Evolutionary conservation across 2,329 filamentous ascomycete genomes (phyloP), one percentile per base, ranked within the genome.

Genomic region (Aspergillus aculeatus): DNA sequence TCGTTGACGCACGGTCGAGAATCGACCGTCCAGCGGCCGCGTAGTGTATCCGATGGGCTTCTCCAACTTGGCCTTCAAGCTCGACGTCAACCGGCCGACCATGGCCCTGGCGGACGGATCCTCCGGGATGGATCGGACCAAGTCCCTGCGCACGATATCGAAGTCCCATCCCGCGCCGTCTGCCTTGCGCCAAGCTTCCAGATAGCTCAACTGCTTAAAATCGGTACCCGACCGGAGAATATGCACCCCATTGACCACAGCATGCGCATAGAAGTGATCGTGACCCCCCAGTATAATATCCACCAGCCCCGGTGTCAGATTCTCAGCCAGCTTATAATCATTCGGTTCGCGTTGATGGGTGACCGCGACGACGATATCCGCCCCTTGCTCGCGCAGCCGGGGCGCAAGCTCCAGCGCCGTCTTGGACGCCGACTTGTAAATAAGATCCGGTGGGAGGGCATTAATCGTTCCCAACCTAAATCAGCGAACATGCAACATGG

Each of bases 311-410:
- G 85, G 83, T 0, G 90, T 80, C 1, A 82, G 84, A 63, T 90
- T 88, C 61, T 87, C 81, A 0, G 93, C 92, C 4, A 97, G 80
- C 76, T 96, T 96, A 71, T 90, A 86, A 75, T 96, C 92, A 69
- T 96, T 96, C 12, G 91, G 91, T 75, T 96, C 91, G 49, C 92
- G 85, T 79, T 92, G 89, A 73, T 96, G 93, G 14, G 90, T 92
- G 2, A 96, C 77, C 3, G 90, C 91, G 29, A 97, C 83, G 61
- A 97, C 80, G 51, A 96, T 87, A 58, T 96, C 90, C 12, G 90
- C 91, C 1, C 92, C 92, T 69, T 92, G 83, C 51, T 85, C 85
- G 48, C 90, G 85, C 54, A 97, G 80, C 56, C 84, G 76, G 0
- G 91, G 90, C 0, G 92, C 86, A 1, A 96, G 81, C 70, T 92